Percentiles rank a stretch among this genome's conserved stretches.
These are phyloP conservation scores for Leonotis leonurus DNA, from an alignment of 257 asterid species.

Conservation along the genomic window DNA sequence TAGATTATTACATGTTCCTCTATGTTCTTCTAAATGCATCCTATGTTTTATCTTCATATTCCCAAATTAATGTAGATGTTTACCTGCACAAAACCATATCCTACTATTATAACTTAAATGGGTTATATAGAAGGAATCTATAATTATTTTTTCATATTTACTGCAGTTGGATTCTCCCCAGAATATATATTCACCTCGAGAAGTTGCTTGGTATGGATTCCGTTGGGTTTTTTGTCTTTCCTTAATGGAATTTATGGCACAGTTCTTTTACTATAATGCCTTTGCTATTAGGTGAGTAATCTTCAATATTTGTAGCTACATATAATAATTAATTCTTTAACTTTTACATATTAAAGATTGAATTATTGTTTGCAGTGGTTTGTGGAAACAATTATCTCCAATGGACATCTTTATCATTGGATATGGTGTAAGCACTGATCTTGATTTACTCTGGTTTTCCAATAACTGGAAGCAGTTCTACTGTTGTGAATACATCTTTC, in stretches of 20 bases:
- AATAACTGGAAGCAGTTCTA: not conserved
- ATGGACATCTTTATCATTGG: slow-evolving; percentile 84
- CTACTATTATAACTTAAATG: not conserved
- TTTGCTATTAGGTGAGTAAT: slow-evolving; percentile 73
- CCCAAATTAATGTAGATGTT: not conserved
- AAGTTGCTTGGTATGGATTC: slow-evolving; percentile 68
- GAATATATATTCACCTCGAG: slow-evolving; percentile 44
- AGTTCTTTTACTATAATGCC: slow-evolving; percentile 81
- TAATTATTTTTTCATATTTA: slow-evolving; percentile 16
- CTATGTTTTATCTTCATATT: not conserved
- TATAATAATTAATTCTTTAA: slow-evolving; percentile 7
- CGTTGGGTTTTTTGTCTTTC: slow-evolving; percentile 71
- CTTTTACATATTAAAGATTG: slow-evolving; percentile 11
- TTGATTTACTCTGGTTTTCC: slow-evolving; percentile 6
- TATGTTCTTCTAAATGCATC: too few species aligned
- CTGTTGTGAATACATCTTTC: slow-evolving; percentile 14
- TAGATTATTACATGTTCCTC: too few species aligned
- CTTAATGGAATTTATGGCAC: slow-evolving; percentile 85
- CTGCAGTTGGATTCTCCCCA: slow-evolving; percentile 81
- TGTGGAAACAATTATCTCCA: slow-evolving; percentile 85
- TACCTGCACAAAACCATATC: not conserved
- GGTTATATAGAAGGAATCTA: not conserved
- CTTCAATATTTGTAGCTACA: slow-evolving; percentile 15
- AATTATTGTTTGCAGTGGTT: slow-evolving; percentile 45
- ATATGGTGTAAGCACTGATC: slow-evolving; percentile 69